These are phyloP conservation scores for Backusella mclennaniae DNA, from an alignment of 192 early-diverging fungal species.

Conservation along the genomic window DNA sequence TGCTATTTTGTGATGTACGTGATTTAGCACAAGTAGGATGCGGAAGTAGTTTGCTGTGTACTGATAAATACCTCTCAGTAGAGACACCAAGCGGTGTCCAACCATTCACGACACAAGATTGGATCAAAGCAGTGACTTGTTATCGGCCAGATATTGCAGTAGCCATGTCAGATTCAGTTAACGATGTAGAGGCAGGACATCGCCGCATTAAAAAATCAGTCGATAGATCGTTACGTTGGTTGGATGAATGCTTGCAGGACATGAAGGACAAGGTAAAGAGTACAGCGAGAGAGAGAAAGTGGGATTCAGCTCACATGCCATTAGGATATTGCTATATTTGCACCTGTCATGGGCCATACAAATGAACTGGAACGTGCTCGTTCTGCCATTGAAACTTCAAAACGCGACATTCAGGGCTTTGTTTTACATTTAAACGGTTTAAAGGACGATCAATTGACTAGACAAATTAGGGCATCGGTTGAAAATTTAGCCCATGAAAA, in stretches of 20 bases:
- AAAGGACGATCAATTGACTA: conserved; percentile 32
- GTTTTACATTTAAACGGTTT: conserved; percentile 43
- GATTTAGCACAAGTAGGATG: conserved; percentile 39
- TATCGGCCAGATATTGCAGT: conserved; percentile 51
- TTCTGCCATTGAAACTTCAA: conserved; percentile 44
- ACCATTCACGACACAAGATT: conserved; percentile 44
- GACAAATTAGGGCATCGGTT: conserved; percentile 46
- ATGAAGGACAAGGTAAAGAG: conserved; percentile 34
- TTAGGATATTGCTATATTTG: conserved; percentile 46
- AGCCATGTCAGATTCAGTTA: conserved; percentile 41
- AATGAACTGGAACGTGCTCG: conserved; percentile 46
- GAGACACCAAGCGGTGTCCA: conserved; percentile 48
- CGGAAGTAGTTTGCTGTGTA: conserved; percentile 33
- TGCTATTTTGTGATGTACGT: conserved; percentile 49
- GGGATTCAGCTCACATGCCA: neutral
- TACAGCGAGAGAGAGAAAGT: neutral
- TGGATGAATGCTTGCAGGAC: conserved; percentile 36
- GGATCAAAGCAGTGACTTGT: conserved; percentile 34
- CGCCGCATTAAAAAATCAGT: conserved; percentile 47
- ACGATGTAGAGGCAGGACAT: conserved; percentile 30
- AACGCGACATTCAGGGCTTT: conserved; percentile 50
- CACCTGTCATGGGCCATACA: conserved; percentile 43
- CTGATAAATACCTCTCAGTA: conserved; percentile 52
- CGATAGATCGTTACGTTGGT: conserved; percentile 48
- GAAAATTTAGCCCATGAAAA: conserved; percentile 50